phyloP scores from a whole-genome alignment of 495 filamentous ascomycete genomes.

The Parmelia sp. region DNA sequence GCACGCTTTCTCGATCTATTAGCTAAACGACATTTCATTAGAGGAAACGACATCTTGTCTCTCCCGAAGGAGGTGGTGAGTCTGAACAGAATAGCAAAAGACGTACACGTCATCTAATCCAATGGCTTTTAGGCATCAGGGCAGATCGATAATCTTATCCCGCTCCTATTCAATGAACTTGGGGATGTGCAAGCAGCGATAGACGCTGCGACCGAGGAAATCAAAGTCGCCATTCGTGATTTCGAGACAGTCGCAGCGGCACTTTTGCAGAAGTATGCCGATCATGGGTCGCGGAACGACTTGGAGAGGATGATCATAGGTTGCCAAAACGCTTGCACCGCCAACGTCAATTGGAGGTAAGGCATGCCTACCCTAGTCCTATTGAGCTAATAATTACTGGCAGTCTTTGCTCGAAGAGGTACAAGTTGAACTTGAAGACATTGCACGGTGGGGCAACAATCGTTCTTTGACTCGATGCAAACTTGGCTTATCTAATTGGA shows the following conservation, averaged over 20 bases:
- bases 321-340: constrained; percentile 3
- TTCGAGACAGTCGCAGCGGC: background rate
- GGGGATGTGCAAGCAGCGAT: constrained; percentile 3
- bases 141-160: constrained; percentile 4
- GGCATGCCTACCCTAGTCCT: background rate
- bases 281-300: background rate
- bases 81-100: background rate
- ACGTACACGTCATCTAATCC: background rate
- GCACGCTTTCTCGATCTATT: too few relatives aligned
- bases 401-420: too few relatives aligned
- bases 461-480: too few relatives aligned
- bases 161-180: background rate
- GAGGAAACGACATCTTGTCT: constrained; percentile 6
- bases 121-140: background rate
- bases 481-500: too few relatives aligned
- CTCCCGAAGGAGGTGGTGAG: constrained; percentile 1
- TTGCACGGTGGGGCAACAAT: too few relatives aligned
- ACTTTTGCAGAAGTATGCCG: background rate
- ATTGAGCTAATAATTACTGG: too few relatives aligned
- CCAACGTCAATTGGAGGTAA: background rate
- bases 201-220: background rate
- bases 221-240: background rate
- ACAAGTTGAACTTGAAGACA: too few relatives aligned
- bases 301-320: background rate
- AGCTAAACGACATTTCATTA: background rate